Evolutionary conservation across 208 protist genomes (phyloP).

Genomic region (Crithidia expoeki): DNA sequence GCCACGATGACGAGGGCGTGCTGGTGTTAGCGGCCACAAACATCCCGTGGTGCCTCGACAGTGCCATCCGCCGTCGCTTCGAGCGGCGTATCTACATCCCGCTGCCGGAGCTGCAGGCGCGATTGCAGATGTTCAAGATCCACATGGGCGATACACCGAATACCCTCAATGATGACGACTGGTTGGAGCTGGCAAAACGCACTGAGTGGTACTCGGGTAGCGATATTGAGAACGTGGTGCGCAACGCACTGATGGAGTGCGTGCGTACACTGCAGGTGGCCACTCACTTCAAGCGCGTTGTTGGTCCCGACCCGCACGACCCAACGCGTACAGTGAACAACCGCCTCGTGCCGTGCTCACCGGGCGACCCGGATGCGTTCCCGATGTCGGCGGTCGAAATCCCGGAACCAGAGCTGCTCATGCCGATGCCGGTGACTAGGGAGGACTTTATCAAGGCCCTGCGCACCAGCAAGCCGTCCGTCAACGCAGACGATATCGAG

Average conservation of each 20-base stretch:
- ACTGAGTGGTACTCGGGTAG: constrained; percentile 96
- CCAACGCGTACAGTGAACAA: constrained; percentile 77
- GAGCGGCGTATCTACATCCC: constrained; percentile 94
- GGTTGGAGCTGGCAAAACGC: constrained; percentile 83
- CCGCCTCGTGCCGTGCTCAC: constrained; percentile 93
- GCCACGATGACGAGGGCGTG: constrained; percentile 85
- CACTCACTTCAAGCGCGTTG: constrained; percentile 97
- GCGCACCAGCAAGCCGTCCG: constrained; percentile 86
- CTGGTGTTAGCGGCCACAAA: constrained; percentile 94
- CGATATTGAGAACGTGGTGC: constrained; percentile 97
- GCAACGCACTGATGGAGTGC: constrained; percentile 98
- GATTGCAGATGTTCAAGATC: constrained; percentile 95
- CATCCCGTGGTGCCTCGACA: constrained; percentile 92
- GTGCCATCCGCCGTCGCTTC: constrained; percentile 89
- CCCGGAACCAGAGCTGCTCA: constrained; percentile 86
- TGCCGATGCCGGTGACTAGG: constrained; percentile 89
- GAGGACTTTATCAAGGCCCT: constrained; percentile 94
- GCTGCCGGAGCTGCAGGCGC: constrained; percentile 86
- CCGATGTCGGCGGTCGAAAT: constrained; percentile 95
- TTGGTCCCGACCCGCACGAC: constrained; percentile 76
- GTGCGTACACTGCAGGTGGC: constrained; percentile 96
- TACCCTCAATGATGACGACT: constrained; percentile 87
- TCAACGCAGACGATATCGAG: constrained; percentile 90
- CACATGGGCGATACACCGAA: constrained; percentile 95
- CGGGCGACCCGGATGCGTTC: constrained; percentile 91